Base-by-base conservation (phyloP, 1,139 yeast genomes). In the Candida sp. region DNA sequence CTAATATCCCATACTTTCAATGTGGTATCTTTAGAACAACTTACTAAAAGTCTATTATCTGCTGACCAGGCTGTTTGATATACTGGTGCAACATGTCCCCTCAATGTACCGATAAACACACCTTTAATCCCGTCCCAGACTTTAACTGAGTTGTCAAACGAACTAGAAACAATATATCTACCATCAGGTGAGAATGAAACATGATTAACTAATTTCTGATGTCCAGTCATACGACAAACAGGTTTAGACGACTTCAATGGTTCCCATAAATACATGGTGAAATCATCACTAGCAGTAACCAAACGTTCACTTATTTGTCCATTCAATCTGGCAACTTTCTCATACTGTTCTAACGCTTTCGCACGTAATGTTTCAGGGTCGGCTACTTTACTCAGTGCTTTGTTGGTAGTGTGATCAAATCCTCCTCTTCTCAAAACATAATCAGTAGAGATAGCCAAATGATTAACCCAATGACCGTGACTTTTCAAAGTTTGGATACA, bases 41-140 rank as follows among this genome's bases (percentile, higher is more conserved):
- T 86, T 5, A 91, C 99, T 45, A 93, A 71, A 39, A 93, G 70
- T 51, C 99, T 74, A 61, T 93, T 87, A 61, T 93, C 99, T 2
- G 97, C 85, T 3, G 97, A 89, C 99, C 99, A 93, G 0, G 98
- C 90, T n/a, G 96, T 90, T 66, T 91, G 98, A 61, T 93, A 93
- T 0, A 93, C 99, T 3, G 98, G 90, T 0, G 98, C 97, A 47
- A 93, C 99, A 61, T 93, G 99, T 3, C 99, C 99, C 51, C 99
- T 75, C 56, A 95, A 81, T 0, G 98, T 90, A 5, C 96, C 82
- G 36, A 93, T 67, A 54, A 91, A 93, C 43, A 87, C 87, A 34
- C 99, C 99, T 48, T 87, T 86, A 51, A 88, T 70, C 27, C 98
- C 99, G 61, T 91, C 97, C 99, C 99, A 93, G 42, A 93, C 69